phyloP scores from a whole-genome alignment of 805 yeast species.

The Candida insectalens region DNA sequence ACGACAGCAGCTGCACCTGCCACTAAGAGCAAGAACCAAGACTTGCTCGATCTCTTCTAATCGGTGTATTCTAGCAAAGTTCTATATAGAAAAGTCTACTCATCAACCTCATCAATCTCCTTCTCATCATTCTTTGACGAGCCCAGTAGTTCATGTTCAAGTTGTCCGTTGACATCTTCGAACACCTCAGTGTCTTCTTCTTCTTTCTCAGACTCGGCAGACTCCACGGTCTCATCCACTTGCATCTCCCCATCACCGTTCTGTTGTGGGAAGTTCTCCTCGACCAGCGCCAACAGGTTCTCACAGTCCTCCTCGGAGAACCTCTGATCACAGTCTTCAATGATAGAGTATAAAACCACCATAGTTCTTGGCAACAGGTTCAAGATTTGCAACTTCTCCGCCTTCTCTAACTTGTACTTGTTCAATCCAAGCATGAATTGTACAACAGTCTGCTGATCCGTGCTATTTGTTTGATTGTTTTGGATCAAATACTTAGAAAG shows the following conservation, averaged over 20 bases:
- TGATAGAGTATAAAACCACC: conserved; percentile 68
- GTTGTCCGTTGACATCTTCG: conserved; percentile 15
- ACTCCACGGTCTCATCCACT: conserved; percentile 6
- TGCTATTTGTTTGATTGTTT: conserved; percentile 26
- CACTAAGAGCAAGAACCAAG: conserved; percentile 1
- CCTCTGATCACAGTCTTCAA: conserved; percentile 90
- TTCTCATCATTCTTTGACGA: conserved; percentile 11
- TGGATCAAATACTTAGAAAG: conserved; percentile 30
- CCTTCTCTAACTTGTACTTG: conserved; percentile 55
- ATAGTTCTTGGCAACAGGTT: conserved; percentile 72
- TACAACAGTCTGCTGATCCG: conserved; percentile 20
- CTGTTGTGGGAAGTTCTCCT: conserved; percentile 48
- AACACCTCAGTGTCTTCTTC: conserved; percentile 13
- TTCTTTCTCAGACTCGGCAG: conserved; percentile 11
- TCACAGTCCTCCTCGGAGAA: conserved; percentile 60
- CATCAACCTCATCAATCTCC: conserved; percentile 16
- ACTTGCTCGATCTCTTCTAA: conserved; percentile 3
- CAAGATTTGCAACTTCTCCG: conserved; percentile 76
- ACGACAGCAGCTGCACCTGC: background rate
- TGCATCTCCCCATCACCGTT: conserved; percentile 12
- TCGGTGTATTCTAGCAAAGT: background rate
- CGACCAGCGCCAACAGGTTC: conserved; percentile 45
- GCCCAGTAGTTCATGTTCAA: conserved; percentile 17
- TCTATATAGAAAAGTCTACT: conserved; percentile 1
- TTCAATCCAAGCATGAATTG: conserved; percentile 33